phyloP scores from a whole-genome alignment of 345 rosid genomes.

The Moricandia arvensis region DNA sequence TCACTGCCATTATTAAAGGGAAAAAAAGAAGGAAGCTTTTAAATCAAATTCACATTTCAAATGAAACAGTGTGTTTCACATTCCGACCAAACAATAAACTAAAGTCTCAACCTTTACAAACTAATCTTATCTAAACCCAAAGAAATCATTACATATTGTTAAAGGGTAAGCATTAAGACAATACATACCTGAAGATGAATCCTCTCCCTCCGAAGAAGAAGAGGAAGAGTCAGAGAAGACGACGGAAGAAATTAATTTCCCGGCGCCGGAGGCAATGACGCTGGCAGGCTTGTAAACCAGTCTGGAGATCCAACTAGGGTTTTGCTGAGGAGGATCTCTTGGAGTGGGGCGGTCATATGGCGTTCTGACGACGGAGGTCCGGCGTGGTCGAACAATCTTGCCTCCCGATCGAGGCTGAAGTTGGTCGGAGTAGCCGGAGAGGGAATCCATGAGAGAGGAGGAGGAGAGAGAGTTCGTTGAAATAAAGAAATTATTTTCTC shows the following conservation, averaged over 20 bases:
- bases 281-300: conserved; percentile 71
- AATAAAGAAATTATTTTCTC: conserved; percentile 4
- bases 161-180: neutral
- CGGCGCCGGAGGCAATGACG: conserved; percentile 71
- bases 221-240: conserved; percentile 58
- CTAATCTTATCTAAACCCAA: neutral
- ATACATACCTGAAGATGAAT: conserved; percentile 50
- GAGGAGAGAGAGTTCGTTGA: conserved; percentile 27
- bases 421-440: conserved; percentile 33
- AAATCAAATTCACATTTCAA: neutral
- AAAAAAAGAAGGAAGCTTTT: conserved; percentile 6
- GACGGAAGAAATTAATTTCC: conserved; percentile 62
- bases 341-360: conserved; percentile 65
- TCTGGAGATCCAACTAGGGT: conserved; percentile 88
- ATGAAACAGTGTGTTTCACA: conserved; percentile 8
- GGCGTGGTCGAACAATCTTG: conserved; percentile 57
- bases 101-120: neutral
- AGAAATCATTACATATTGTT: neutral
- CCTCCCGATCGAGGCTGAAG: conserved; percentile 57
- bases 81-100: neutral
- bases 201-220: conserved; percentile 50
- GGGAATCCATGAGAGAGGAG: conserved; percentile 28
- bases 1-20: conserved; percentile 13
- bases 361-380: conserved; percentile 37
- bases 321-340: conserved; percentile 38